Conservation (phyloP, 2,329 filamentous ascomycete species). For the Pseudocercospora macadamiae region DNA sequence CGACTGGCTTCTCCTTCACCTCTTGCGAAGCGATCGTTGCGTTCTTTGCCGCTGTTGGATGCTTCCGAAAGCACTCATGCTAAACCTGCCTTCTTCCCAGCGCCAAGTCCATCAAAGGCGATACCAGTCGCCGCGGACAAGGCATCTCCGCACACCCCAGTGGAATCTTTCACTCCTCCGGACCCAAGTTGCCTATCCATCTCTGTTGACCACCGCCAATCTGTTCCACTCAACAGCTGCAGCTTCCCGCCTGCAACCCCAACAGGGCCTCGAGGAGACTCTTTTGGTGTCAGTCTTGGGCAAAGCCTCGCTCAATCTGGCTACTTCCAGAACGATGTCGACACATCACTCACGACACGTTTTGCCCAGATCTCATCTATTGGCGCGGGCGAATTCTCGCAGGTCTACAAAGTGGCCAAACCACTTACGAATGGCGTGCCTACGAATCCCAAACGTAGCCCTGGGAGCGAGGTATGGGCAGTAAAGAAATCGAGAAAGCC, state of each 20-base stretch:
- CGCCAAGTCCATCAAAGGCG: conserved; percentile 19
- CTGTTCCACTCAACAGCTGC: conserved; percentile 42
- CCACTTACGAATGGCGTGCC: conserved; percentile 36
- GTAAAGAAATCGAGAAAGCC: conserved; percentile 91
- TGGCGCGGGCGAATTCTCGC: conserved; percentile 89
- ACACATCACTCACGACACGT: conserved; percentile 70
- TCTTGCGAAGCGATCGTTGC: conserved; percentile 42
- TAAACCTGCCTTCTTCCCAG: conserved; percentile 31
- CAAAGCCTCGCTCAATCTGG: conserved; percentile 57
- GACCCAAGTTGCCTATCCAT: conserved; percentile 85
- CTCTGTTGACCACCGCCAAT: conserved; percentile 59
- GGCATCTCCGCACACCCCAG: conserved; percentile 66
- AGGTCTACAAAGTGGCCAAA: conserved; percentile 78
- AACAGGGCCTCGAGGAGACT: conserved; percentile 65
- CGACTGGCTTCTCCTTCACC: conserved; percentile 43
- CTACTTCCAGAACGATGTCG: conserved; percentile 72
- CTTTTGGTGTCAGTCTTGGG: conserved; percentile 61
- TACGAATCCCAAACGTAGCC: conserved; percentile 18
- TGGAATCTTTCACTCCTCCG: conserved; percentile 71
- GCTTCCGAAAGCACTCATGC: conserved; percentile 23
- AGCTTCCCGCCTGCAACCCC: conserved; percentile 78
- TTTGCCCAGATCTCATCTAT: conserved; percentile 81
- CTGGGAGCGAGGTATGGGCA: conserved; percentile 66
- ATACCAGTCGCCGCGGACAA: conserved; percentile 25
- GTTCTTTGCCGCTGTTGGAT: conserved; percentile 31